Conservation (phyloP, 768 basidiomycete genomes). For the Suillus spraguei region DNA sequence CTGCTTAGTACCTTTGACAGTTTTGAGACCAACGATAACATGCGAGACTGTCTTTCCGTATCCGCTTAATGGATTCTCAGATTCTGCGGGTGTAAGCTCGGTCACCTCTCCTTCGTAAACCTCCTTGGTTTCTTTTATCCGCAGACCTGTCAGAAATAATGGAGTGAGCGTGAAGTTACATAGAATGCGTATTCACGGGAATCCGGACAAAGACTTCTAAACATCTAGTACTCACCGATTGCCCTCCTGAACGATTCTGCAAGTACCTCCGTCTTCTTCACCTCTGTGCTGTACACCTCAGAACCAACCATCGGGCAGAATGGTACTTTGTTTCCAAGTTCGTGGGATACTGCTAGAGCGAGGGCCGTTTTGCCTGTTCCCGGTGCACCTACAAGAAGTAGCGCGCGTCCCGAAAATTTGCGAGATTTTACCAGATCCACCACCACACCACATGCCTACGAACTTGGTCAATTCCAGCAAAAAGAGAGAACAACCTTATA, state of each 20-base stretch:
- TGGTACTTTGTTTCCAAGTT: slow-evolving; percentile 92
- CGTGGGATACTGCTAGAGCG: slow-evolving; percentile 93
- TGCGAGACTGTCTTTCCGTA: slow-evolving; percentile 99
- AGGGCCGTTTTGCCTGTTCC: slow-evolving; percentile 99
- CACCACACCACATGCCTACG: slow-evolving; percentile 86
- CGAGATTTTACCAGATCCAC: slow-evolving; percentile 89
- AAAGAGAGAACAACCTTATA: no score
- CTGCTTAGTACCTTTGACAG: slow-evolving; percentile 91
- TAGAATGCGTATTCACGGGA: neutral
- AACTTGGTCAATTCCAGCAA: neutral
- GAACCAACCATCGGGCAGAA: slow-evolving; percentile 99
- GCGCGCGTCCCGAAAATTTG: slow-evolving; percentile 91
- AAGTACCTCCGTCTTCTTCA: slow-evolving; percentile 98
- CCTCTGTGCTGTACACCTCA: slow-evolving; percentile 95
- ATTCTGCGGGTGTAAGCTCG: slow-evolving; percentile 92
- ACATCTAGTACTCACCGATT: slow-evolving; percentile 67
- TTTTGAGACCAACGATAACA: slow-evolving; percentile 95
- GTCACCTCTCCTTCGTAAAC: slow-evolving; percentile 99
- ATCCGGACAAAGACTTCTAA: neutral
- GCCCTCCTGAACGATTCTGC: slow-evolving; percentile 94
- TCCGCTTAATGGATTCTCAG: slow-evolving; percentile 95
- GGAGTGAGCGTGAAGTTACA: neutral
- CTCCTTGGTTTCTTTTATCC: slow-evolving; percentile 99
- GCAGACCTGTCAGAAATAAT: slow-evolving; percentile 60
- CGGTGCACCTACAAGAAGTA: slow-evolving; percentile 92